Conservation (phyloP, 139 green algal species). For the Asterochloris erici region DNA sequence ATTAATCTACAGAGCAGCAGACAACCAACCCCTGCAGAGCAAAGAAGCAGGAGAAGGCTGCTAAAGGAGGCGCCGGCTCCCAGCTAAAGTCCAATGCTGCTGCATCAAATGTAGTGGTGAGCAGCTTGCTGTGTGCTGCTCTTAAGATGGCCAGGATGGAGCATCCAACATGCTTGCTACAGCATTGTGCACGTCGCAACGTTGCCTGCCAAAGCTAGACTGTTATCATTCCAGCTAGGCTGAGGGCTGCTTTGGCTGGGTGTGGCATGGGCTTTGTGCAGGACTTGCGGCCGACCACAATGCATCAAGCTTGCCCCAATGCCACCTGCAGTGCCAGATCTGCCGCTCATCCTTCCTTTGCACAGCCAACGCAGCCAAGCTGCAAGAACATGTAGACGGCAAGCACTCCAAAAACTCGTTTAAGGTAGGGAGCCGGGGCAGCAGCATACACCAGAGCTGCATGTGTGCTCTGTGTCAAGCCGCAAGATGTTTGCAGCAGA, state of each 20-base stretch:
- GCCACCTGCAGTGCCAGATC: constrained; percentile 38
- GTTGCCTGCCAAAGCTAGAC: too few relatives aligned
- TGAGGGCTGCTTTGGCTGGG: neutral
- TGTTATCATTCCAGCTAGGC: neutral
- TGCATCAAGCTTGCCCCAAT: neutral
- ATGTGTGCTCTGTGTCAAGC: too few relatives aligned
- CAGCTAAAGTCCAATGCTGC: constrained; percentile 48
- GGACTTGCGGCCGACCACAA: neutral
- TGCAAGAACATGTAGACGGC: constrained; percentile 55
- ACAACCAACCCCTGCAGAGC: neutral
- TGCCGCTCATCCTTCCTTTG: constrained; percentile 56
- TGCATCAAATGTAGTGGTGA: constrained; percentile 43
- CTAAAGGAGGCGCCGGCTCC: constrained; percentile 23
- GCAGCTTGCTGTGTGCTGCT: neutral
- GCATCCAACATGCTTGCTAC: too few relatives aligned
- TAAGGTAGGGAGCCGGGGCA: neutral
- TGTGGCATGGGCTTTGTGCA: neutral
- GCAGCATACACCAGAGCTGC: too few relatives aligned
- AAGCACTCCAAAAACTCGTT: constrained; percentile 53
- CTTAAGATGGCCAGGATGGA: too few relatives aligned
- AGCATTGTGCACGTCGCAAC: too few relatives aligned
- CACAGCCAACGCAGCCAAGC: constrained; percentile 39
- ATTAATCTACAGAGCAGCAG: neutral
- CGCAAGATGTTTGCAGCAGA: too few relatives aligned
- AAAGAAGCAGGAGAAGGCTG: neutral